Percentiles rank a stretch among this genome's conserved stretches.
These are phyloP conservation scores for Cutaneotrichosporon mucoides DNA, from an alignment of 1,284 basidiomycete species.

Conservation along the genomic window DNA sequence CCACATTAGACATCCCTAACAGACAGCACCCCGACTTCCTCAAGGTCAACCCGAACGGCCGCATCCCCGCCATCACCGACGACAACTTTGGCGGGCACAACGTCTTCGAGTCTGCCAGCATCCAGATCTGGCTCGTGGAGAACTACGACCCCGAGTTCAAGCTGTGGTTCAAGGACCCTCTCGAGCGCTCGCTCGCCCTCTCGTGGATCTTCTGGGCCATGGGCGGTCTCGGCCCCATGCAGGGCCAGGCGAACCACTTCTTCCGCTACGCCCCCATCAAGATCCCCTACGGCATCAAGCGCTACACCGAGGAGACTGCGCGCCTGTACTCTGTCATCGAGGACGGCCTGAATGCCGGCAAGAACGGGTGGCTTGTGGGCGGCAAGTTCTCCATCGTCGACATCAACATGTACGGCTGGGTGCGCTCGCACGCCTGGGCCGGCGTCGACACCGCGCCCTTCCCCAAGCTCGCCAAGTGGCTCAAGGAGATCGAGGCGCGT, in stretches of 20 bases:
- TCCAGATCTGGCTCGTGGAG: constrained; percentile 62
- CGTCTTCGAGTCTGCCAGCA: constrained; percentile 67
- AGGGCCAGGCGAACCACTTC: constrained; percentile 55
- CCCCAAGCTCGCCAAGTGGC: constrained; percentile 58
- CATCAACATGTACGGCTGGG: constrained; percentile 52
- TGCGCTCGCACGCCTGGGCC: constrained; percentile 52
- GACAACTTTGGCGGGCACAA: constrained; percentile 54
- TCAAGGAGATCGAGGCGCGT: constrained; percentile 50
- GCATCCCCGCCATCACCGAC: constrained; percentile 57
- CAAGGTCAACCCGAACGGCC: constrained; percentile 62
- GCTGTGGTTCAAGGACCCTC: constrained; percentile 55
- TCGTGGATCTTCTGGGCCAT: constrained; percentile 75
- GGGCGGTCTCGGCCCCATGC: constrained; percentile 47
- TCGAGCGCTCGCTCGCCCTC: constrained; percentile 57
- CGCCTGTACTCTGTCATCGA: constrained; percentile 73
- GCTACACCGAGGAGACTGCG: constrained; percentile 71
- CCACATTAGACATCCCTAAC: too few relatives aligned
- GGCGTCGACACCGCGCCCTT: constrained; percentile 58
- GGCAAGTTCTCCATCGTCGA: constrained; percentile 60
- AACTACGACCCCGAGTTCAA: constrained; percentile 56
- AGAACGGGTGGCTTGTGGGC: constrained; percentile 60
- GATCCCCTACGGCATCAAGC: constrained; percentile 53
- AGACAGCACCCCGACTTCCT: constrained; percentile 61
- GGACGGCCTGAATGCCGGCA: constrained; percentile 56
- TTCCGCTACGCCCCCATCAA: constrained; percentile 49